phyloP scores from a whole-genome alignment of 352 stramenopile species.

The Pythium sukuiense region DNA sequence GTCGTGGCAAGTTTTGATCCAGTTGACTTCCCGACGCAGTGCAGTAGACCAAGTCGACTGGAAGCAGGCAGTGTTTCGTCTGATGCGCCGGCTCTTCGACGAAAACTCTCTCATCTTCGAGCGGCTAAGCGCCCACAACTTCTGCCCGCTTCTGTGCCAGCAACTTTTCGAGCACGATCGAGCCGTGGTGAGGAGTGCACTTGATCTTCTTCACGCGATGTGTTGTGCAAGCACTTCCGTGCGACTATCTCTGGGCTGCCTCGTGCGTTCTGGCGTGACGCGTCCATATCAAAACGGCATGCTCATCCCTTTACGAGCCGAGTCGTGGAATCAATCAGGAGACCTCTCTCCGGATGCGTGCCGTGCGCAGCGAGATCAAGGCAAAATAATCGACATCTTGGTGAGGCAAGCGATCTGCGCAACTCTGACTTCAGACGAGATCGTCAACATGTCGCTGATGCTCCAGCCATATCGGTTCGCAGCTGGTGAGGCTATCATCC shows the following conservation, averaged over 20 bases:
- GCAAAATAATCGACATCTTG: conserved; percentile 7
- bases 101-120: neutral
- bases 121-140: neutral
- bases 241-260: neutral
- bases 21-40: neutral
- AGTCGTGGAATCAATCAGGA: neutral
- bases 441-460: neutral
- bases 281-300: conserved; percentile 1
- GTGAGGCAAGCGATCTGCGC: conserved; percentile 12
- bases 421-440: conserved; percentile 1
- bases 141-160: neutral
- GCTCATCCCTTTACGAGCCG: neutral
- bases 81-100: neutral
- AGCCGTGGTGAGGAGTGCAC: neutral
- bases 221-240: neutral
- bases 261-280: neutral
- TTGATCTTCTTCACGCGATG: conserved; percentile 6
- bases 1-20: neutral
- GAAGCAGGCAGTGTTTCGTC: neutral
- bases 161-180: conserved; percentile 7
- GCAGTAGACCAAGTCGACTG: neutral
- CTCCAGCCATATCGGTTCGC: neutral
- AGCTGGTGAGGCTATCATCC: neutral
- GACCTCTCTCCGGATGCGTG: neutral
- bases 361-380: conserved; percentile 5